Evolutionary conservation across 2,329 filamentous ascomycete genomes (phyloP).

Genomic region (Ophiostoma sp.): DNA sequence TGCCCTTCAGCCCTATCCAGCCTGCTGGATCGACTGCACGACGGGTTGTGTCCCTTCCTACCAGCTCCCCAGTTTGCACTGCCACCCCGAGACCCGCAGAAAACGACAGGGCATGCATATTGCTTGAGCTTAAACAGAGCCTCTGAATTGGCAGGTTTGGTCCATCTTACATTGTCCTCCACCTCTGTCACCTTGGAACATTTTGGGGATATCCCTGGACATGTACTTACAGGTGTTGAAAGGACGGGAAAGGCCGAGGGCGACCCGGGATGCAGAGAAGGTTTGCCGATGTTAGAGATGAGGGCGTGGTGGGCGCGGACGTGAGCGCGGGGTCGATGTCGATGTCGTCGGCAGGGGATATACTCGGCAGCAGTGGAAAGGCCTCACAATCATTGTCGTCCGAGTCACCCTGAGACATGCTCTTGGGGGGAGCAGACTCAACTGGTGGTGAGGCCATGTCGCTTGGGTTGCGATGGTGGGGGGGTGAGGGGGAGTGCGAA

Average conservation of each 20-base stretch:
- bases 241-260: background rate
- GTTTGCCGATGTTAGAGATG: background rate
- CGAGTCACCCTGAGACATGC: background rate
- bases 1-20: background rate
- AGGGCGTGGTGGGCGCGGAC: background rate
- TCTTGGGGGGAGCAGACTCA: background rate
- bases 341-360: background rate
- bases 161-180: too few relatives aligned
- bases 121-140: background rate
- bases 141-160: background rate
- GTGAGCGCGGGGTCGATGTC: background rate
- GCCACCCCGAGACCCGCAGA: conserved; percentile 12
- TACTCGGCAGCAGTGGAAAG: background rate
- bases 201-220: background rate
- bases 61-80: conserved; percentile 1
- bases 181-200: background rate
- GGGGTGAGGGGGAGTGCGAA: background rate
- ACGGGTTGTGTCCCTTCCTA: background rate
- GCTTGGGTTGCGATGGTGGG: background rate
- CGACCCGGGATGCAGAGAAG: background rate
- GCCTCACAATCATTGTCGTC: background rate
- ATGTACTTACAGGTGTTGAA: background rate
- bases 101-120: background rate
- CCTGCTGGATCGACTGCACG: background rate
- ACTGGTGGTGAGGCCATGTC: background rate